These are phyloP conservation scores for Cymodocea nodosa DNA, from an alignment of 116 monocot species.

Conservation along the genomic window DNA sequence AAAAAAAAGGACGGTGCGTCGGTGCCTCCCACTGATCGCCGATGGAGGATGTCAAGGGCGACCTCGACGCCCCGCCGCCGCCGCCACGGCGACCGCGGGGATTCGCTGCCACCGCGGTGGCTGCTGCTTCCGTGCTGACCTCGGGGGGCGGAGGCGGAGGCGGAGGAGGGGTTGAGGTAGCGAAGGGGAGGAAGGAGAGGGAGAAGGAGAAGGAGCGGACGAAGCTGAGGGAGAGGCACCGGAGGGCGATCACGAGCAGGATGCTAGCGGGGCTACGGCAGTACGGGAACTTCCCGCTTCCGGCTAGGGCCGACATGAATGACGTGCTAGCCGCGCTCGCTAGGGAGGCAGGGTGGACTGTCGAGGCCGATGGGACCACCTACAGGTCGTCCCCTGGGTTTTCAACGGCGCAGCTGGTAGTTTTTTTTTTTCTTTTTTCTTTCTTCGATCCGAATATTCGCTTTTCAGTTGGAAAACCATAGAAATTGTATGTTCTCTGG, in stretches of 20 bases:
- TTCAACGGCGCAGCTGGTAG: not conserved
- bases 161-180: constrained; percentile 7
- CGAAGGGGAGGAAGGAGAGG: constrained; percentile 49
- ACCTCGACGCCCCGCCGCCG: constrained; percentile 20
- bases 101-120: constrained; percentile 23
- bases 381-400: constrained; percentile 24
- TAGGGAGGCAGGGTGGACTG: constrained; percentile 85
- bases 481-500: not conserved
- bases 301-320: constrained; percentile 96
- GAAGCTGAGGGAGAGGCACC: constrained; percentile 87
- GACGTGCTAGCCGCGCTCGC: constrained; percentile 97
- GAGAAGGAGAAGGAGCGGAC: constrained; percentile 94
- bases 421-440: not conserved
- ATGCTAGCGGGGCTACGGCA: constrained; percentile 93
- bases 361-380: constrained; percentile 82
- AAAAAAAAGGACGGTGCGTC: constrained; percentile 21
- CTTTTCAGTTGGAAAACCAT: not conserved
- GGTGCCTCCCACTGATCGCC: constrained; percentile 35
- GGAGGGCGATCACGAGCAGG: constrained; percentile 85
- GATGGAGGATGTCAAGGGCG: constrained; percentile 5
- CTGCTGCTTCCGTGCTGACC: constrained; percentile 7
- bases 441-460: too few relatives aligned
- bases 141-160: constrained; percentile 11
- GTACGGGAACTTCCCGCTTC: constrained; percentile 84
- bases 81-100: constrained; percentile 15